These are phyloP conservation scores for Hamamelis virginiana DNA, from an alignment of 164 flowering plant genomes.

Conservation along the genomic window DNA sequence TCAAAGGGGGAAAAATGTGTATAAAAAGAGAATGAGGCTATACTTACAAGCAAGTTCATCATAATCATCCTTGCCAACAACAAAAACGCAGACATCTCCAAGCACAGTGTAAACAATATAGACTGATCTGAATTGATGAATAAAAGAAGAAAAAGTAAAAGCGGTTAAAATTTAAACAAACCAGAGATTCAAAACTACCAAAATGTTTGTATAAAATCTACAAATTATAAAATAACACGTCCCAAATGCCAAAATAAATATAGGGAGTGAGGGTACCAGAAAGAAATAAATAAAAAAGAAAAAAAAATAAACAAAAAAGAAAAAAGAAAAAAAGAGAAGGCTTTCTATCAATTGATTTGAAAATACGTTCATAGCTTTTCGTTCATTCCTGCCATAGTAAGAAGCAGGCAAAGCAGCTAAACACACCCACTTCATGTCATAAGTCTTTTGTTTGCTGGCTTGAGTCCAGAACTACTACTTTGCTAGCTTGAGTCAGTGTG, in stretches of 20 bases:
- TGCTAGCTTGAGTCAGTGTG: too few relatives aligned
- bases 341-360: not conserved
- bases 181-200: not conserved
- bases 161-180: not conserved
- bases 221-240: not conserved
- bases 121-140: conserved; percentile 67
- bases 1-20: not conserved
- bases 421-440: too few relatives aligned
- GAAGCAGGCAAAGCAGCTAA: too few relatives aligned
- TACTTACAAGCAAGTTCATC: conserved; percentile 98
- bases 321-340: not conserved
- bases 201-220: not conserved
- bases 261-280: too few relatives aligned
- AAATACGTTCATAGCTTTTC: too few relatives aligned
- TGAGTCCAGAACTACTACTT: too few relatives aligned
- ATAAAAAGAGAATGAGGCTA: not conserved
- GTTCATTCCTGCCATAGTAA: too few relatives aligned
- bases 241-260: not conserved
- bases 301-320: not conserved
- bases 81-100: conserved; percentile 86
- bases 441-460: too few relatives aligned
- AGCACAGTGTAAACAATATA: conserved; percentile 93
- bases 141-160: not conserved
- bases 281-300: too few relatives aligned
- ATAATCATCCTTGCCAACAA: conserved; percentile 96